Conservation (phyloP, 495 filamentous ascomycete species). For the Hyaloscypha variabilis region DNA sequence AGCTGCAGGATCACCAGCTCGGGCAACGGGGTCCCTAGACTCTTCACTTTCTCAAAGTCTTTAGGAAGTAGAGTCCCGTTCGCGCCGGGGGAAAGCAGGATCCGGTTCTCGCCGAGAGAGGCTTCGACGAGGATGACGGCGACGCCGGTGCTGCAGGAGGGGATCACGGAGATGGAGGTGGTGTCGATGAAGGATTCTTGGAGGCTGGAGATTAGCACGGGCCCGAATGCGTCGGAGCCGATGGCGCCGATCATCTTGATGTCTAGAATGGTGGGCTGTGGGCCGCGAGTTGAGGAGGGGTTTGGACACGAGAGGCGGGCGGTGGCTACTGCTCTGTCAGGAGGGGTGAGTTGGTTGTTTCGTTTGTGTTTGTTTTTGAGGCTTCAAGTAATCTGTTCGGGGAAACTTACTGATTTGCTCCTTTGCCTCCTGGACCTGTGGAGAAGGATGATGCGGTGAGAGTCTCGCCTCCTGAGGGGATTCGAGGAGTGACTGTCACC, state of each 20-base stretch:
- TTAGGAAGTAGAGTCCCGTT: constrained; percentile 53
- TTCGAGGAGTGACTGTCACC: constrained; percentile 79
- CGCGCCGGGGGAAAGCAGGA: constrained; percentile 78
- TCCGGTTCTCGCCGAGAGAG: constrained; percentile 81
- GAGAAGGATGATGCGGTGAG: constrained; percentile 77
- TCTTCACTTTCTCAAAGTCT: constrained; percentile 36
- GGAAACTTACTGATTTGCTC: constrained; percentile 71
- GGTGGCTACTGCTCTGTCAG: constrained; percentile 67
- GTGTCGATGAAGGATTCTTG: constrained; percentile 64
- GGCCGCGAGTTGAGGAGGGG: constrained; percentile 8
- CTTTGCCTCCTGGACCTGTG: constrained; percentile 87
- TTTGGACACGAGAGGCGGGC: constrained; percentile 54
- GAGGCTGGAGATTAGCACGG: constrained; percentile 47
- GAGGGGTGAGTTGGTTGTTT: background rate
- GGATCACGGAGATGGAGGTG: constrained; percentile 48
- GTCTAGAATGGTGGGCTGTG: constrained; percentile 41
- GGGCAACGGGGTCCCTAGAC: constrained; percentile 50
- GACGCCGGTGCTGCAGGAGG: constrained; percentile 69
- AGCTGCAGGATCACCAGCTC: constrained; percentile 84
- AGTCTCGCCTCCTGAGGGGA: constrained; percentile 85
- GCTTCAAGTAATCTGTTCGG: too few relatives aligned
- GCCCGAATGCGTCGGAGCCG: constrained; percentile 63
- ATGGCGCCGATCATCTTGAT: constrained; percentile 86
- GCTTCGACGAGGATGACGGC: constrained; percentile 84
- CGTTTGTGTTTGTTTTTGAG: too few relatives aligned